These are phyloP conservation scores for Citrus medica DNA, from an alignment of 345 rosid genomes.

Conservation along the genomic window DNA sequence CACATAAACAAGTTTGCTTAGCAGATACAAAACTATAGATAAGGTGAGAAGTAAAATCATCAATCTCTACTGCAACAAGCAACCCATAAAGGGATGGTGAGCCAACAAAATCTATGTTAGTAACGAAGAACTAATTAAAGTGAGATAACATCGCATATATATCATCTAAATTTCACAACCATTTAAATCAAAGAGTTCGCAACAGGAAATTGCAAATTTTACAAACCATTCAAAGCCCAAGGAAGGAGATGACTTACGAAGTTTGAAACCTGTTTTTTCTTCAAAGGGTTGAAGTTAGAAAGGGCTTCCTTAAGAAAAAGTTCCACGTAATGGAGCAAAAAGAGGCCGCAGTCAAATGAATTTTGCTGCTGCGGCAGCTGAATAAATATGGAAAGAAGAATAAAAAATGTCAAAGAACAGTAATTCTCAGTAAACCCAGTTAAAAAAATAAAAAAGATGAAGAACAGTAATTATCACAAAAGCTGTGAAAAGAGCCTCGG, in stretches of 20 bases:
- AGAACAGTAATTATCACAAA: background rate
- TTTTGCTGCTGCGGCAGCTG: slow-evolving; percentile 98
- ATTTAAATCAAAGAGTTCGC: background rate
- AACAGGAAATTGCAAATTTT: background rate
- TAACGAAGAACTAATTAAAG: background rate
- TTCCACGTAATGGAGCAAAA: slow-evolving; percentile 88
- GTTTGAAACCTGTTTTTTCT: slow-evolving; percentile 36
- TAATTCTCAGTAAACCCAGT: background rate
- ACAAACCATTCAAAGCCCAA: background rate
- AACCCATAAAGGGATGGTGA: background rate
- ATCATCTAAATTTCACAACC: background rate
- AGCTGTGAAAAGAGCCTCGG: background rate
- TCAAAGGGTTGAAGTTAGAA: slow-evolving; percentile 56
- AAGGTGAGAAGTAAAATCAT: background rate
- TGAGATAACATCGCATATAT: background rate
- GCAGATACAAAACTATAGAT: background rate
- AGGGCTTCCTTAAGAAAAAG: slow-evolving; percentile 75
- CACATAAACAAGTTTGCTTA: background rate
- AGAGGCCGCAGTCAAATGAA: slow-evolving; percentile 90
- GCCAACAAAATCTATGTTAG: background rate
- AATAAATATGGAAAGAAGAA: slow-evolving; percentile 10
- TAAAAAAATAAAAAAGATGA: background rate
- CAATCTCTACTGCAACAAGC: background rate
- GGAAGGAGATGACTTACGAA: slow-evolving; percentile 53
- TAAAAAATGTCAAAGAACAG: slow-evolving; percentile 11